Evolutionary conservation across 805 yeast genomes (phyloP).

Genomic region (Suhomyces vadensis): DNA sequence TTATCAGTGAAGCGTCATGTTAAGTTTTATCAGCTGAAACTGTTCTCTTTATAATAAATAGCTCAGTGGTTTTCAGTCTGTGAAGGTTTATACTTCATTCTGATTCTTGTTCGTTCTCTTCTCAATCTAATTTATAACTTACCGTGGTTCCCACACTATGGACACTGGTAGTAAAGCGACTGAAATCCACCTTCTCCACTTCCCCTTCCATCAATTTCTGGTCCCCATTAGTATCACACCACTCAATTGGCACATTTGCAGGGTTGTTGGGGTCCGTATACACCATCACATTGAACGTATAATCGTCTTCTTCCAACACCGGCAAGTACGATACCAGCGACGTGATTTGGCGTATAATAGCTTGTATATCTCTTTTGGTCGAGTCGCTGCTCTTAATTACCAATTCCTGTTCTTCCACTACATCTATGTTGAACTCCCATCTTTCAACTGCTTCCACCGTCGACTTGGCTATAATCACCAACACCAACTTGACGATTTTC

Average conservation of each 20-base stretch:
- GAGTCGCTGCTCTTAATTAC: slow-evolving; percentile 41
- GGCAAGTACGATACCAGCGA: slow-evolving; percentile 88
- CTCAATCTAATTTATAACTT: slow-evolving; percentile 48
- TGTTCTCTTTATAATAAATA: too few relatives aligned
- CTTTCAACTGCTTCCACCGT: slow-evolving; percentile 71
- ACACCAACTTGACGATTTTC: slow-evolving; percentile 63
- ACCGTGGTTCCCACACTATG: slow-evolving; percentile 77
- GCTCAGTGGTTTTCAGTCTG: too few relatives aligned
- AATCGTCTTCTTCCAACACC: slow-evolving; percentile 53
- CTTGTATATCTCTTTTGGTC: slow-evolving; percentile 76
- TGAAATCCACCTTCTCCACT: slow-evolving; percentile 66
- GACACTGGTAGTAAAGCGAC: slow-evolving; percentile 63
- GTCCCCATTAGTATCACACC: slow-evolving; percentile 73
- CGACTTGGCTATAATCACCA: slow-evolving; percentile 71
- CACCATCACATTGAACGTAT: slow-evolving; percentile 83
- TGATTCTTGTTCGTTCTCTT: too few relatives aligned
- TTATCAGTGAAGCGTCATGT: too few relatives aligned
- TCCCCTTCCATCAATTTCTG: slow-evolving; percentile 52
- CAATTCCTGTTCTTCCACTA: slow-evolving; percentile 21
- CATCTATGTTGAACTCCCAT: slow-evolving; percentile 79
- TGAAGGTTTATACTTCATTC: too few relatives aligned
- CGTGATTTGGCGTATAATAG: slow-evolving; percentile 83
- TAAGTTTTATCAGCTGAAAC: too few relatives aligned
- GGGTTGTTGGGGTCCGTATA: slow-evolving; percentile 62
- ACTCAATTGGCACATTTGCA: slow-evolving; percentile 68